Base-by-base conservation (phyloP, 352 stramenopile species). In the Phytophthora kernoviae region DNA sequence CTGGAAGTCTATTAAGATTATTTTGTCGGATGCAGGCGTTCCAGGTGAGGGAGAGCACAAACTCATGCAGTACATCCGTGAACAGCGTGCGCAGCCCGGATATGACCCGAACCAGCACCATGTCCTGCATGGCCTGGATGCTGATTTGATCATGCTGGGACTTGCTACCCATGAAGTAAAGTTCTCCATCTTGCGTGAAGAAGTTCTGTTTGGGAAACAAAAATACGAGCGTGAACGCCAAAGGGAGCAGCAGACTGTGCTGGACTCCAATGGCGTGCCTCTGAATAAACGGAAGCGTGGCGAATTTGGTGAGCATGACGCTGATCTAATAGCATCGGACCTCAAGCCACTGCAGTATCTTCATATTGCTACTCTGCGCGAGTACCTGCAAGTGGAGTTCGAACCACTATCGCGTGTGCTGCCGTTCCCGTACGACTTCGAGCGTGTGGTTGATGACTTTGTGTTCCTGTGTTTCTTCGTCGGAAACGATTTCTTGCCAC, bases 31-130 rank as follows among this genome's bases (percentile, higher is more conserved):
- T 66, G 96, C 97, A 1, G 93, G 86, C 42, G 86, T 98, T 40
- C 97, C 97, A 1, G 98, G 98, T n/a, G 98, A 99, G 79, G 98
- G 98, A 27, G 98, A 99, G 70, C 98, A 99, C 79, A 99, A 99
- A 70, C 96, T 99, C 41, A 99, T 99, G 96, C 70, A 96, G 43
- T 99, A 98, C 74, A 90, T 99, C 40, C 91, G 98, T 45, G 77
- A 89, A 32, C 91, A 99, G 71, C 81, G 97, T 11, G 89, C 81
- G 21, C 94, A 99, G 78, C 85, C 90, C 20, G 96, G 91, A 1
- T 99, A 99, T 73, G 88, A 99, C 80, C 96, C 96, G 18, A 99
- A 99, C 73, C 80, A 97, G 53, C 91, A 97, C 50, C 97, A 99
- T 70, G 91, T 99, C 17, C 73, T 99, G 17, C 96, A 99, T 67